Percentiles rank a stretch among this genome's conserved stretches.
Conservation (phyloP, 163 green algal species). For the Chlorella variabilis region DNA sequence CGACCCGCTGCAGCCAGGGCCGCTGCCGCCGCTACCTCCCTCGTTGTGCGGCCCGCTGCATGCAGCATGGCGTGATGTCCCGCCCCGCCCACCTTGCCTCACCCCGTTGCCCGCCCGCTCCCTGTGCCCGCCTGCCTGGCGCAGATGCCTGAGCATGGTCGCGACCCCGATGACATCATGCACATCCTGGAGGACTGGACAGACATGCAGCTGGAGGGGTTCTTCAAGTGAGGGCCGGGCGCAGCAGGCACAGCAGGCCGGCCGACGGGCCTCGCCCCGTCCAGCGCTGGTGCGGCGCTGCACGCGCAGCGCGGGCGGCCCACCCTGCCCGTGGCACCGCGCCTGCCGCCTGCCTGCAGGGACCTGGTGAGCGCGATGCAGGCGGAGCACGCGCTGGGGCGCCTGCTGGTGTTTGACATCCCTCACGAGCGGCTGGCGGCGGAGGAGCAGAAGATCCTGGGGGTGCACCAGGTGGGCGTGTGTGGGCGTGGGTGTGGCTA, state of each 20-base stretch:
- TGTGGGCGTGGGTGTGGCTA: neutral
- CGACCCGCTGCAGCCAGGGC: neutral
- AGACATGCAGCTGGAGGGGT: constrained; percentile 44
- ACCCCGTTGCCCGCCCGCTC: neutral
- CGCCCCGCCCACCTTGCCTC: too few relatives aligned
- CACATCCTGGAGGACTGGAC: constrained; percentile 43
- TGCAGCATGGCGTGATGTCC: too few relatives aligned
- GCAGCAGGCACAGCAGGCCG: too few relatives aligned
- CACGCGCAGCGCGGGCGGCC: too few relatives aligned
- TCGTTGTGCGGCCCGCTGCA: too few relatives aligned
- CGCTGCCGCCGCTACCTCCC: too few relatives aligned
- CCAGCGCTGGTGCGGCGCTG: too few relatives aligned
- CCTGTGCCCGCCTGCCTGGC: neutral
- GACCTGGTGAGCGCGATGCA: constrained; percentile 35
- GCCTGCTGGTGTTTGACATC: constrained; percentile 47
- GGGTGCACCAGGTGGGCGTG: constrained; percentile 23
- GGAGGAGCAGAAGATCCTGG: constrained; percentile 37
- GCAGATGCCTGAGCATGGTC: constrained; percentile 37
- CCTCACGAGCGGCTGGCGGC: constrained; percentile 19
- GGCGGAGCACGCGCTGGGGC: constrained; percentile 35
- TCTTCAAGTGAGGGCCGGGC: constrained; percentile 28
- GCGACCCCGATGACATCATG: constrained; percentile 36
- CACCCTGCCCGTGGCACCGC: neutral
- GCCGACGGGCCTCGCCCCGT: neutral
- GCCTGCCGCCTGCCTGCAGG: constrained; percentile 1